Percentiles rank a stretch among this genome's conserved stretches.
These are phyloP conservation scores for Wickerhamomyces strasburgensis DNA, from an alignment of 805 yeast genomes.

Conservation along the genomic window DNA sequence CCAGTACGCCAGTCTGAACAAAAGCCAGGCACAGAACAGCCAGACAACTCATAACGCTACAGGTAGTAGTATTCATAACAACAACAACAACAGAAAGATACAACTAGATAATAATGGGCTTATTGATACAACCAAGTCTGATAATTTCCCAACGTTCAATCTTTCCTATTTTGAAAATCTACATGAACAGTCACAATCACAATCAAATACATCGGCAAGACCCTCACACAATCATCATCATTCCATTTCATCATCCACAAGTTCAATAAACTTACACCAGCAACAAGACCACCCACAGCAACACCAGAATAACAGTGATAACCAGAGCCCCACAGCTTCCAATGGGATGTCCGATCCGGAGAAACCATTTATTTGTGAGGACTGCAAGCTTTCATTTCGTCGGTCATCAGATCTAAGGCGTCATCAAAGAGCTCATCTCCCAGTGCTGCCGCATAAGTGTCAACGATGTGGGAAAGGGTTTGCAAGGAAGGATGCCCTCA, in stretches of 20 bases:
- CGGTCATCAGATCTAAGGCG: constrained; percentile 67
- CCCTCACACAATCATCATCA: neutral
- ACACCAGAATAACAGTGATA: constrained; percentile 1
- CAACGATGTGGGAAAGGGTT: constrained; percentile 75
- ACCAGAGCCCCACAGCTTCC: neutral
- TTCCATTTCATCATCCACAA: neutral
- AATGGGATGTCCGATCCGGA: no score
- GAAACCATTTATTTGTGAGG: constrained; percentile 50
- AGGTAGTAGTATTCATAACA: neutral
- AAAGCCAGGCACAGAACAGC: neutral
- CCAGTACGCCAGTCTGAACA: constrained; percentile 41
- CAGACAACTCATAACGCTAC: neutral
- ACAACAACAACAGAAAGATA: constrained; percentile 1
- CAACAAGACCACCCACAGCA: no score
- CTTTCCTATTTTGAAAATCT: constrained; percentile 23
- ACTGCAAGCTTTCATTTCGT: constrained; percentile 60
- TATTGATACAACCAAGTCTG: constrained; percentile 12
- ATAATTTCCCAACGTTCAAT: constrained; percentile 25
- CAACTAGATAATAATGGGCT: constrained; percentile 3
- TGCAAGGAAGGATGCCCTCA: constrained; percentile 78
- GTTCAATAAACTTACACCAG: no score
- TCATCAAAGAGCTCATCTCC: constrained; percentile 70
- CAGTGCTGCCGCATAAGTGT: constrained; percentile 71
- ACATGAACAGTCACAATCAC: neutral
- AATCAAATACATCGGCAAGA: constrained; percentile 1